Evolutionary conservation across 257 asterid species (phyloP), one percentile per base, ranked within the genome.

Genomic region (Primulina eburnea): DNA sequence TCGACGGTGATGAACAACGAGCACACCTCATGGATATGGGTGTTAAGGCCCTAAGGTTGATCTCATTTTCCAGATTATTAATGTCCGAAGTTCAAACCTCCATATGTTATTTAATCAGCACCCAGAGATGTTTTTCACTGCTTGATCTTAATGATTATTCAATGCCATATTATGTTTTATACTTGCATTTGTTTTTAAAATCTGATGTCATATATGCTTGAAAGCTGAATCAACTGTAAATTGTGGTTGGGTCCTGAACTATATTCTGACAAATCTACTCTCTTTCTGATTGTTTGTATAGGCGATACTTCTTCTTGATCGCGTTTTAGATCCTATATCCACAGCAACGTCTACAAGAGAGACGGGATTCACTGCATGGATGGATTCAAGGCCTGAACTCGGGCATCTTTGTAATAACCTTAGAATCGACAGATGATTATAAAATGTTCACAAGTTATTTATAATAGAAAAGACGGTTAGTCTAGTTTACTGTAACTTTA

Each of bases 341-440:
- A 88, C 80, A 76, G 91, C 83, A 80, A 80, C 84, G 40, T 76
- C 89, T 73, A 85, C 86, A 77, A 72, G 74, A 58, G 87, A 86
- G 78, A 81, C 69, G 80, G 82, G 67, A 53, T 92, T 92, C 84
- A 76, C 82, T 62, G 69, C 83, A 35, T 92, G 98, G 98, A 85
- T 92, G 92, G 89, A 80, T 34, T 96, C 95, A 16, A 88, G 98
- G 82, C 98, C 98, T 69, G 98, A 92, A 81, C 97, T 92, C 5
- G 90, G 90, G 76, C 97, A 92, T 78, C 96, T 92, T 12, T 92
- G 92, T 80, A 87, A 88, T 76, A 92, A 92, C 79, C 87, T 92
- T 65, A 90, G 89, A 72, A 86, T 92, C 58, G 91, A 88, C 58
- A 84, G 78, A 68, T 90, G 79, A 73, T 29, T 14, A 47, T 47